Evolutionary conservation across 202 grass and related monocot species (phyloP), one percentile per base, ranked within the genome.

Genomic region (Bolboschoenoplectus hybrid): DNA sequence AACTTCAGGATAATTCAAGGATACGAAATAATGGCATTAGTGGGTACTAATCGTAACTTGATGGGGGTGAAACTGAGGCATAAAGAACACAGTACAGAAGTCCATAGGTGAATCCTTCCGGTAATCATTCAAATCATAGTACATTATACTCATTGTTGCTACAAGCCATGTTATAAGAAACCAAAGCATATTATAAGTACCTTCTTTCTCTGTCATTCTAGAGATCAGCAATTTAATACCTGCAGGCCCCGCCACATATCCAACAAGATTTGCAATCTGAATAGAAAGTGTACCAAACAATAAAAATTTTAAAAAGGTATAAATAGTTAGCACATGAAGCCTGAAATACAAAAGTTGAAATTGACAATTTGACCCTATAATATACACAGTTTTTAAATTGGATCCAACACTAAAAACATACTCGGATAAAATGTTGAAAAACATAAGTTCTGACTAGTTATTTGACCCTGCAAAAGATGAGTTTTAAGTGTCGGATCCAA

Each of bases 231-330:
- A 80, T 77, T 92, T 92, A 49, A 92, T 89, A 57, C 93, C 88
- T 6, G 87, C 89, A 9, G 96, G 91, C 67, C 96, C 93, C 61
- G 94, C 93, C 32, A 98, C 93, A 36, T 93, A 98, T 53, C 95
- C 95, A 16, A 88, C 93, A 84, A 98, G 91, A 58, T 97, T 97
- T 87, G 91, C 95, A 45, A 97, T 85, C 95, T 98, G 67, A 64
- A 50, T 80, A 67, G 20, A 55, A 84, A 17, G n/a, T 87, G 46
- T 11, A 77, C 47, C 19, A 49, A 75, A 43, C 26, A 44, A 84
- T 67, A 55, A 7, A 68, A 61, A 26, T 26, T 76, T 60, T 35
- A 68, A 55, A 35, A 51, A 16, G 44, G 38, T 43, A 75, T 45
- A 32, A 85, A 67, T 6, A 62, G 2, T 43, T 63, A 81, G 69